A percentile compares a stretch with the other conserved stretches of the same genome.
Conservation (phyloP, 495 filamentous ascomycete genomes). For the Friedmanniomyces endolithicus region DNA sequence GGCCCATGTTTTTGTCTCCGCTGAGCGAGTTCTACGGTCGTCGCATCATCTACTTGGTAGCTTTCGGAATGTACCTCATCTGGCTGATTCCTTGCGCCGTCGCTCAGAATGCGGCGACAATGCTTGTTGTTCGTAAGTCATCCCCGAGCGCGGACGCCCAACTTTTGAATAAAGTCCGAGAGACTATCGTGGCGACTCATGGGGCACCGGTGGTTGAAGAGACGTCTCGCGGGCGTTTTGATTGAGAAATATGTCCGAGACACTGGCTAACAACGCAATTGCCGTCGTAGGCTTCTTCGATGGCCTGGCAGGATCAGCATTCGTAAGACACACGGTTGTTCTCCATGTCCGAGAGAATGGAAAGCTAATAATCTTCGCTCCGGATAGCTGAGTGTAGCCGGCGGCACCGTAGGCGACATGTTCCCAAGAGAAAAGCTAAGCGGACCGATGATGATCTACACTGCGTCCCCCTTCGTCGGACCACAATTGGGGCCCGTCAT, state of each 20-base stretch:
- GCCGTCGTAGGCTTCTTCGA: constrained; percentile 58
- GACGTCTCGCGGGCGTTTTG: too few species aligned
- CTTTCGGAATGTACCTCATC: constrained; percentile 67
- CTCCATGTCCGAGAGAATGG: too few species aligned
- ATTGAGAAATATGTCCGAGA: too few species aligned
- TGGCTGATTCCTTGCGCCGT: constrained; percentile 85
- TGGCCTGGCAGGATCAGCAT: constrained; percentile 71
- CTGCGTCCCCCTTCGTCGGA: constrained; percentile 44
- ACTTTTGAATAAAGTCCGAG: too few species aligned
- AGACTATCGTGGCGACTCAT: too few species aligned
- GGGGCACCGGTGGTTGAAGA: too few species aligned
- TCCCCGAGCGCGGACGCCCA: too few species aligned
- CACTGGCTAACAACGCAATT: too few species aligned
- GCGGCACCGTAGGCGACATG: constrained; percentile 83
- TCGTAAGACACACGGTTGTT: too few species aligned
- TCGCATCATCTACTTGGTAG: constrained; percentile 67
- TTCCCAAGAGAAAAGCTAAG: constrained; percentile 65
- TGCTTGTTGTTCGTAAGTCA: constrained; percentile 42
- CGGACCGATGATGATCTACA: constrained; percentile 61
- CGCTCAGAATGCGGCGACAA: constrained; percentile 67
- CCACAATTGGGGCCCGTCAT: constrained; percentile 47
- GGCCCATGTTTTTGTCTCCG: constrained; percentile 59
- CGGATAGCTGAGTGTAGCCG: constrained; percentile 78
- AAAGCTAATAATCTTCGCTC: too few species aligned
- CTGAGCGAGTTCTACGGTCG: constrained; percentile 81